Base-by-base conservation (phyloP, 75 land plant genomes). In the Isoetes taiwanensis region DNA sequence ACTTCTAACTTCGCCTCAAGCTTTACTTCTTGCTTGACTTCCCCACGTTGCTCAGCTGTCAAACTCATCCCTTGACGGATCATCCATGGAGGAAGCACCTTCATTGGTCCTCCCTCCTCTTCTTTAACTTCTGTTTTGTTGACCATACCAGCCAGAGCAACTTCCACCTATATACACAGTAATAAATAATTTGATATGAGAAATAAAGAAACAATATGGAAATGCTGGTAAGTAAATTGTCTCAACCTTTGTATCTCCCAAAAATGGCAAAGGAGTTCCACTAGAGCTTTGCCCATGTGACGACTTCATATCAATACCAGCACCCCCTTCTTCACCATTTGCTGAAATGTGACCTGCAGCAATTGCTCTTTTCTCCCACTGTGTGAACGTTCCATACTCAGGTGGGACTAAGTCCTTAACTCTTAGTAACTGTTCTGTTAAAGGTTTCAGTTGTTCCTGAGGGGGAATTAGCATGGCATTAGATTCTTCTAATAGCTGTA, bases 61-160 rank as follows among this genome's bases (percentile, higher is more conserved):
- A 89, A 62, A 37, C 64, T 68, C 96, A 89, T 89, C 28, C 86
- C 93, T 61, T 85, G 38, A 43, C 74, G 80, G 24, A 89, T 89
- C 96, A 89, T 89, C 96, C 96, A 89, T 4, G 96, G 91, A 38
- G 96, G 96, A 33, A 90, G 59, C 23, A 82, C 87, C 67, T 86
- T 90, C 58, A 69, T 42, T 37, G 66, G 30, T 11, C 62, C 67
- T 23, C 63, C 58, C 56, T 69, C 83, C 32, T 59, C 84, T 53
- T 34, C 43, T 57, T 83, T 83, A 3, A 59, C 68, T 29, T 73
- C 79, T 5, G 59, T 61, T n/a, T n/a, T n/a, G n/a, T n/a, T n/a
- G n/a, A n/a, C n/a, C n/a, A n/a, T n/a, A 34, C 91, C 86, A 64
- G 79, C 73, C 2, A 90, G 63, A 41, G 77, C 83, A 42, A 90